These are phyloP conservation scores for Rhizopogon rudus DNA, from an alignment of 768 basidiomycete genomes.

Conservation along the genomic window DNA sequence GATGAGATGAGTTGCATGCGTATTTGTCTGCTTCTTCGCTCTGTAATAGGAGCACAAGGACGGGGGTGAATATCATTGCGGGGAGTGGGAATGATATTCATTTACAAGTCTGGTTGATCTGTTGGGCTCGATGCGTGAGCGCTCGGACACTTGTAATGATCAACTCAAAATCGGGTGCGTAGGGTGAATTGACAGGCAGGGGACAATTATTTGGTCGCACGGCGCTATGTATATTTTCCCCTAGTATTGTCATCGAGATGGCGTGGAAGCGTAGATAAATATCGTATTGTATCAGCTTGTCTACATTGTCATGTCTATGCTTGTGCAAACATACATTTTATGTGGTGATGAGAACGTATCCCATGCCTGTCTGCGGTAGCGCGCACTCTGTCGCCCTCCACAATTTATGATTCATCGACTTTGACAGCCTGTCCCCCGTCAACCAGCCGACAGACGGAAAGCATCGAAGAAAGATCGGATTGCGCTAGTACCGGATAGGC, in stretches of 20 bases:
- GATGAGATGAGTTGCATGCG: no score
- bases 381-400: no score
- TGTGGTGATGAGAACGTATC: neutral
- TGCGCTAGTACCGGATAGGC: conserved; percentile 64
- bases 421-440: neutral
- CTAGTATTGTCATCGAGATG: neutral
- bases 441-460: neutral
- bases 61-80: no score
- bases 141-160: no score
- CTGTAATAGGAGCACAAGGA: no score
- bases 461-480: neutral
- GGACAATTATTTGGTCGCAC: neutral
- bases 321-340: conserved; percentile 1
- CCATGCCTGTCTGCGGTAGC: neutral
- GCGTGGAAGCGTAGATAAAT: neutral
- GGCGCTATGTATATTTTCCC: neutral
- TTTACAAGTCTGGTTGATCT: no score
- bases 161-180: neutral
- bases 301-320: neutral
- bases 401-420: neutral
- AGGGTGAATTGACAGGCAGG: neutral
- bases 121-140: neutral
- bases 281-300: neutral
- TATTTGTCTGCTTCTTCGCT: no score
- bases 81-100: no score